Conservation (phyloP, 2,329 filamentous ascomycete genomes). For the Falciphora oryzae region DNA sequence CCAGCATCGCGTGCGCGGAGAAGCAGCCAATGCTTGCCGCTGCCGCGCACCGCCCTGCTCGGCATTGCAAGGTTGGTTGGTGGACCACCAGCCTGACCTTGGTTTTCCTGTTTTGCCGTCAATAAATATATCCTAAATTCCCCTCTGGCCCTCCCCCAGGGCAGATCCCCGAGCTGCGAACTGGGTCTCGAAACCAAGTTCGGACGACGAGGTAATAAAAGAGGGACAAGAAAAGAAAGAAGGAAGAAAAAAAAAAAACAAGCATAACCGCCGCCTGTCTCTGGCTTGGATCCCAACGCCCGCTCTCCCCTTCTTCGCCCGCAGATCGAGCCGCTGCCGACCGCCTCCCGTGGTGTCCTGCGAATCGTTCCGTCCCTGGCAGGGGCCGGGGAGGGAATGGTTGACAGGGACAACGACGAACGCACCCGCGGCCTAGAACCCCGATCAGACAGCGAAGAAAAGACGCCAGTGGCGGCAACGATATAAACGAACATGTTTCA, state of each 20-base stretch:
- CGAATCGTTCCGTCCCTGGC: too few species aligned
- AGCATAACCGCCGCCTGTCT: neutral
- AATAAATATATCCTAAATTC: neutral
- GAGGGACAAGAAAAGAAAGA: neutral
- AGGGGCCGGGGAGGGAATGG: neutral
- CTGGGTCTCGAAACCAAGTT: neutral
- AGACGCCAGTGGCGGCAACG: too few species aligned
- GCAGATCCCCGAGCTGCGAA: neutral
- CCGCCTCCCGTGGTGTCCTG: neutral
- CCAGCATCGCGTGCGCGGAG: neutral
- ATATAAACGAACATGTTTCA: neutral
- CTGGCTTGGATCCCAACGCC: neutral
- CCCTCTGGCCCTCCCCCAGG: neutral
- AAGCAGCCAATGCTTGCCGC: conserved; percentile 1
- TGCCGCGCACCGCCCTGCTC: neutral
- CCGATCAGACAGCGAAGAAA: neutral
- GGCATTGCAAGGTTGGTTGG: neutral
- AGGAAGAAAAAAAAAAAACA: too few species aligned
- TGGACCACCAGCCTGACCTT: neutral
- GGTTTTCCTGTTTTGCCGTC: neutral
- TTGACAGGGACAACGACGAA: neutral
- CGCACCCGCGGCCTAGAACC: neutral
- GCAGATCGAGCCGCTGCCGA: neutral
- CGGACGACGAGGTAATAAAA: neutral
- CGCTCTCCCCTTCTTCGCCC: neutral